Conservation (phyloP, 768 basidiomycete species). For the Rubroboletus satanas region DNA sequence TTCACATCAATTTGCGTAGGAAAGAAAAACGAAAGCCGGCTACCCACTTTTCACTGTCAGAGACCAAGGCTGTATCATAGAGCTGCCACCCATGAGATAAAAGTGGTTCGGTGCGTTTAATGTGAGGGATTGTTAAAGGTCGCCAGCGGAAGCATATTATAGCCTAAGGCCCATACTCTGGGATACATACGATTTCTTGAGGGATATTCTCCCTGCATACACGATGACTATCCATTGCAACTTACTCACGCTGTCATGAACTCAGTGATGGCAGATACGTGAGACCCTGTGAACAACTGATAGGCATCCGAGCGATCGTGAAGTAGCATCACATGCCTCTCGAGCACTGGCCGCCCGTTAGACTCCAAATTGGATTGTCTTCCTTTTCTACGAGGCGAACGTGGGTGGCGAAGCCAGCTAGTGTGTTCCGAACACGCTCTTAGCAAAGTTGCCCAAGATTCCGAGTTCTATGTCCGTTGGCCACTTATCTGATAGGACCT, state of each 20-base stretch:
- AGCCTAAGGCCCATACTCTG: too few relatives aligned
- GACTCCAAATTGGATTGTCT: not conserved
- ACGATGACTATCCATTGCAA: not conserved
- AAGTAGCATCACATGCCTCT: not conserved
- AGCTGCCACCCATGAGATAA: not conserved
- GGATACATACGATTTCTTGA: not conserved
- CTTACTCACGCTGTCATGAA: not conserved
- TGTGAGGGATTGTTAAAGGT: not conserved
- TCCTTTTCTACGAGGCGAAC: too few relatives aligned
- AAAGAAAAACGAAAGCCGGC: not conserved
- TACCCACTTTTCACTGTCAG: constrained; percentile 14
- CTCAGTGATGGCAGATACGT: not conserved
- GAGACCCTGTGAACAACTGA: not conserved
- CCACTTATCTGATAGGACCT: not conserved
- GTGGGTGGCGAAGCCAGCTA: not conserved
- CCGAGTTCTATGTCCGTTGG: not conserved
- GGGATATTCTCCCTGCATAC: constrained; percentile 1
- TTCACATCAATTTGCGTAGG: not conserved
- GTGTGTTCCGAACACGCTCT: not conserved
- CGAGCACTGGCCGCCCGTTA: not conserved
- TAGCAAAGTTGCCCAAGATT: not conserved
- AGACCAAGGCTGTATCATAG: constrained; percentile 1
- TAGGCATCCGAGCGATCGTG: not conserved
- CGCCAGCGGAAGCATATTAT: not conserved
- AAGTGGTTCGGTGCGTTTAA: not conserved